Evolutionary conservation across 139 green algal species (phyloP).

Genomic region (Deuterostichococcus epilithicus): DNA sequence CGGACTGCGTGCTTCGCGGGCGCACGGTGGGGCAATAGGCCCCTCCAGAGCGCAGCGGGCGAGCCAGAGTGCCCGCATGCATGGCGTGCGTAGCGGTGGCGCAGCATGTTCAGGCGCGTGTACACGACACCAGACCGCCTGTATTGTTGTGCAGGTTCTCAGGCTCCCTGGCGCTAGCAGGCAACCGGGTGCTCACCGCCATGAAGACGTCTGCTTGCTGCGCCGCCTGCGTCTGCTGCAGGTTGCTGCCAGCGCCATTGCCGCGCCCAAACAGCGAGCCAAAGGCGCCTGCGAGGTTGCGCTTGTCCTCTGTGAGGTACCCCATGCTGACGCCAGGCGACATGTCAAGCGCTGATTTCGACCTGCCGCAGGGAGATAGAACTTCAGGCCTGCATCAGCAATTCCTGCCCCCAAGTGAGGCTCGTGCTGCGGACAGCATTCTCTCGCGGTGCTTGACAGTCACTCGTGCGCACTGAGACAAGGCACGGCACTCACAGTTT

Average conservation of each 20-base stretch:
- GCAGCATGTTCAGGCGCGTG: no score
- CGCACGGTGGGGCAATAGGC: no score
- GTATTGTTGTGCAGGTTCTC: no score
- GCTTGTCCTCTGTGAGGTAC: conserved; percentile 59
- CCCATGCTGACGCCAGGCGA: conserved; percentile 61
- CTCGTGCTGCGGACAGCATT: no score
- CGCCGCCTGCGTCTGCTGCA: conserved; percentile 16
- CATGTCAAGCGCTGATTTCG: conserved; percentile 55
- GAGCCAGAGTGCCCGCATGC: no score
- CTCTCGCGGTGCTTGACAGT: no score
- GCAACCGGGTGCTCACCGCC: conserved; percentile 17
- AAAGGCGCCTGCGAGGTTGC: conserved; percentile 38
- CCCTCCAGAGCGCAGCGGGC: no score
- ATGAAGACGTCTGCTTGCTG: conserved; percentile 79
- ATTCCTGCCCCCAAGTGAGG: no score
- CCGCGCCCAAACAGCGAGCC: conserved; percentile 23
- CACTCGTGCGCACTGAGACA: background rate
- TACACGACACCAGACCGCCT: no score
- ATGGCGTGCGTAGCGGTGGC: no score
- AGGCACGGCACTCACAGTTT: conserved; percentile 49
- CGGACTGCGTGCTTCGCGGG: no score
- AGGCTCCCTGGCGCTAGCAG: no score
- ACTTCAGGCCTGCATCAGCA: background rate
- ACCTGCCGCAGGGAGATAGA: conserved; percentile 30
- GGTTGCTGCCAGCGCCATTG: background rate